Evolutionary conservation across 257 asterid species (phyloP).

Genomic region (Forsythia suspensa): DNA sequence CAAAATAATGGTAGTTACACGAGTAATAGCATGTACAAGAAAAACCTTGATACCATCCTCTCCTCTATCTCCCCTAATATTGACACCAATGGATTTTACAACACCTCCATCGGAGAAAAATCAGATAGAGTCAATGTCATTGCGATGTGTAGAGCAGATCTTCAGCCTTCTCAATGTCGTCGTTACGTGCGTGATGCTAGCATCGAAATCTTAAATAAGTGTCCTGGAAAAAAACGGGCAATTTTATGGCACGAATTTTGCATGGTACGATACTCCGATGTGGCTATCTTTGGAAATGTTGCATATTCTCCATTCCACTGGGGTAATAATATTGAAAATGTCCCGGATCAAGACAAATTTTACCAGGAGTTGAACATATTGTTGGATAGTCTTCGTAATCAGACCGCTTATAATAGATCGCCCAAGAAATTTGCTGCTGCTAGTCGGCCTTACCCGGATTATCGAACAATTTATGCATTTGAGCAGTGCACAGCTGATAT

Average conservation of each 20-base stretch:
- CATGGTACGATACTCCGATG: too few relatives aligned
- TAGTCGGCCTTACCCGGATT: not conserved
- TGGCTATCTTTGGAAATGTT: too few relatives aligned
- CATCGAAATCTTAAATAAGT: too few relatives aligned
- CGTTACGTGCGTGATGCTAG: too few relatives aligned
- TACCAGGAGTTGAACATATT: not conserved
- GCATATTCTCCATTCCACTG: too few relatives aligned
- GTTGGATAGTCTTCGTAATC: slow-evolving; percentile 12
- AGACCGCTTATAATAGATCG: slow-evolving; percentile 17
- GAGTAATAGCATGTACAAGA: slow-evolving; percentile 2
- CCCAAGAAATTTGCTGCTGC: slow-evolving; percentile 9
- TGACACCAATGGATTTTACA: slow-evolving; percentile 5
- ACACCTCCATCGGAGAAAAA: not conserved
- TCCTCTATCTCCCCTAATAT: slow-evolving; percentile 14
- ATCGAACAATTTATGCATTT: slow-evolving; percentile 2
- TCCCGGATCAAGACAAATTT: slow-evolving; percentile 16
- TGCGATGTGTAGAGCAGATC: slow-evolving; percentile 27
- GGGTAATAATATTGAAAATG: not conserved
- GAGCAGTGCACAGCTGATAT: slow-evolving; percentile 25
- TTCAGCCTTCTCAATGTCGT: too few relatives aligned
- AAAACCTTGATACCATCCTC: slow-evolving; percentile 18
- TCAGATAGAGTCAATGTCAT: slow-evolving; percentile 20
- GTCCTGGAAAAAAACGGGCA: too few relatives aligned
- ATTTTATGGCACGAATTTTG: too few relatives aligned
- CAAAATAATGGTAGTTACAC: slow-evolving; percentile 15